Evolutionary conservation across 352 stramenopile genomes (phyloP).

Genomic region (Pythium plurisporium): DNA sequence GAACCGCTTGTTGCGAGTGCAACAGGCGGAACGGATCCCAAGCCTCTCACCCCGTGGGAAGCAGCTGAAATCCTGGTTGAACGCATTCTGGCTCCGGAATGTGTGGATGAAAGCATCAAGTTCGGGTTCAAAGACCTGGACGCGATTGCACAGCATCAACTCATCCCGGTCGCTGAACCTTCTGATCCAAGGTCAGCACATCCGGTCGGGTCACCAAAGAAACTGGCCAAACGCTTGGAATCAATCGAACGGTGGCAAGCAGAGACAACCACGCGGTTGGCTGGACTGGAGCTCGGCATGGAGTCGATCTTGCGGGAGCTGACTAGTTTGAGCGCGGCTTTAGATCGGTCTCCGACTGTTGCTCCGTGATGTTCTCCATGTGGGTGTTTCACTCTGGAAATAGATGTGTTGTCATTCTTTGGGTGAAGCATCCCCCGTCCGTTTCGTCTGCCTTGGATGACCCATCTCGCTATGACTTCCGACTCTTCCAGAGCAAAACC

Average conservation of each 20-base stretch:
- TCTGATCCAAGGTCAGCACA: too few relatives aligned
- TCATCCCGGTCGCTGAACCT: neutral
- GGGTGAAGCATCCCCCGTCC: neutral
- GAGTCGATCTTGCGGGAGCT: conserved; percentile 4
- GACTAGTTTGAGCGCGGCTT: neutral
- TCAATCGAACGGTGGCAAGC: conserved; percentile 11
- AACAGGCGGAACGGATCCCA: neutral
- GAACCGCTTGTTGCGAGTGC: conserved; percentile 7
- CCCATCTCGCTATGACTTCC: too few relatives aligned
- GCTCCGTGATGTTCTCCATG: neutral
- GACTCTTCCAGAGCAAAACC: too few relatives aligned
- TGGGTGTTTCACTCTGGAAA: neutral
- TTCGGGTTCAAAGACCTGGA: conserved; percentile 22
- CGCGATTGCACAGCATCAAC: conserved; percentile 4
- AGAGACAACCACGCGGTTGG: conserved; percentile 1
- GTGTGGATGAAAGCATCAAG: conserved; percentile 10
- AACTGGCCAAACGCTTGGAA: neutral
- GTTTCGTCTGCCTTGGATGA: neutral
- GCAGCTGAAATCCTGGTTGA: conserved; percentile 14
- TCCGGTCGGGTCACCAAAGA: neutral
- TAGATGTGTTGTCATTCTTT: neutral
- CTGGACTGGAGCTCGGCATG: conserved; percentile 3
- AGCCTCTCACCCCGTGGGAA: conserved; percentile 7
- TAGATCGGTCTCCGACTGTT: neutral
- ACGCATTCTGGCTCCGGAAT: conserved; percentile 8